Evolutionary conservation across 441 rosid species (phyloP), one percentile per base, ranked within the genome.

Genomic region (Daphne laureola): DNA sequence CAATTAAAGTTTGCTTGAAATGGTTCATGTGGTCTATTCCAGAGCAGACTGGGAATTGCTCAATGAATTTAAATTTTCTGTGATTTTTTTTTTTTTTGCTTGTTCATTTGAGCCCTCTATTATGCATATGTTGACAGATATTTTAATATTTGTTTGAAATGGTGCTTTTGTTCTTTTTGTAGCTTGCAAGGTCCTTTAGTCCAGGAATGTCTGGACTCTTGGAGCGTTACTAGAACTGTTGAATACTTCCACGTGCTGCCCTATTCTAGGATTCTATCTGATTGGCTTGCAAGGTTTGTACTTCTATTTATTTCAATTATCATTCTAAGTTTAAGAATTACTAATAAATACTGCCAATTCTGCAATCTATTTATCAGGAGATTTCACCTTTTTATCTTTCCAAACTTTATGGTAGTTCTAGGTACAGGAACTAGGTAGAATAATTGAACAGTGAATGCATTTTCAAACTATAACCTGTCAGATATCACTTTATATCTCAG

Each of bases 211-310:
- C 66, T 69, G 31, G 49, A 54, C 23, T 57, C 44, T 15, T 89
- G 98, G 96, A 43, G 50, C 4, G 58, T 51, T 11, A 70, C 80
- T 23, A 35, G 79, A 15, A 80, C 49, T 51, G 84, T 84, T 14
- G 90, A 86, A 53, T 78, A 89, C 67, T 84, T 80, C 58, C 90
- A 77, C 69, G 54, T 92, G 75, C 94, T 89, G 65, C 94, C 94
- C 46, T 92, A 66, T 68, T 77, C 81, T 27, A 62, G 45, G 46
- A 64, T 84, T 55, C 45, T 92, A 45, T 66, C 54, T 36, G 80
- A 75, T 35, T 86, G 96, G 90, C 46, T 66, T 64, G 74, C 81
- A 36, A 78, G 93, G 98, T 89, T 21, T 21, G 25, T 21, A 2
- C 38, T 31, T 31, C 11, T 31, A 31, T 31, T 31, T 7, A 9